A percentile compares a stretch with the other conserved stretches of the same genome.
phyloP scores from a whole-genome alignment of 1,284 basidiomycete genomes.

The Austroboletus novae-zelandiae region DNA sequence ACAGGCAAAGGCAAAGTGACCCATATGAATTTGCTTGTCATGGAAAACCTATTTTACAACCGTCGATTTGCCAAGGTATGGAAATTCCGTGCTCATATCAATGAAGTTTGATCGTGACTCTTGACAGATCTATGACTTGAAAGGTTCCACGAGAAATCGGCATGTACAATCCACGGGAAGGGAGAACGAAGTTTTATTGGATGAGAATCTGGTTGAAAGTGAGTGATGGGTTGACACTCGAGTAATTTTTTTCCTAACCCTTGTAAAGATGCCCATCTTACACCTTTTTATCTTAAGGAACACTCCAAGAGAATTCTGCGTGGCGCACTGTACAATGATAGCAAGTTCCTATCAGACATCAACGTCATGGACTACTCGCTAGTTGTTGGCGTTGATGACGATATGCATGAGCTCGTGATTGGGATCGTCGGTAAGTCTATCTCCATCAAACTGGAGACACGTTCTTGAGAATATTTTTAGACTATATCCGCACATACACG shows the following conservation, averaged over 20 bases:
- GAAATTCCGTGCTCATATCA: not conserved
- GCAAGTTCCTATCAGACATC: slow-evolving; percentile 89
- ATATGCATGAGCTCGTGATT: slow-evolving; percentile 82
- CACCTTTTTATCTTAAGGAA: slow-evolving; percentile 93
- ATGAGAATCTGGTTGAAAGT: slow-evolving; percentile 91
- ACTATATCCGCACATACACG: slow-evolving; percentile 92
- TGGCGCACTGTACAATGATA: slow-evolving; percentile 91
- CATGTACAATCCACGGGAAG: slow-evolving; percentile 89
- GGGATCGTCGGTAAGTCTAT: slow-evolving; percentile 86
- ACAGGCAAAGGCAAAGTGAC: slow-evolving; percentile 72
- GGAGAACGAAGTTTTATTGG: slow-evolving; percentile 89
- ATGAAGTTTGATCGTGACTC: slow-evolving; percentile 4
- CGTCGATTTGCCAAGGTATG: slow-evolving; percentile 80
- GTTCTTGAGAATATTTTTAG: slow-evolving; percentile 38
- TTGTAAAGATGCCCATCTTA: slow-evolving; percentile 57
- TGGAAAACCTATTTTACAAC: slow-evolving; percentile 98
- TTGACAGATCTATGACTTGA: slow-evolving; percentile 87
- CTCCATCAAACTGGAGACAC: not conserved
- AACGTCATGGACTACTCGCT: slow-evolving; percentile 99
- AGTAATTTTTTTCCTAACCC: slow-evolving; percentile 7
- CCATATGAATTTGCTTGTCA: slow-evolving; percentile 94
- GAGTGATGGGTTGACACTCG: slow-evolving; percentile 21
- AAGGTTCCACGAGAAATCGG: slow-evolving; percentile 89
- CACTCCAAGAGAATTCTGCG: slow-evolving; percentile 92
- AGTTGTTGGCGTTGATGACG: slow-evolving; percentile 88